Evolutionary conservation across 345 rosid genomes (phyloP).

Genomic region (Moringa oleifera): DNA sequence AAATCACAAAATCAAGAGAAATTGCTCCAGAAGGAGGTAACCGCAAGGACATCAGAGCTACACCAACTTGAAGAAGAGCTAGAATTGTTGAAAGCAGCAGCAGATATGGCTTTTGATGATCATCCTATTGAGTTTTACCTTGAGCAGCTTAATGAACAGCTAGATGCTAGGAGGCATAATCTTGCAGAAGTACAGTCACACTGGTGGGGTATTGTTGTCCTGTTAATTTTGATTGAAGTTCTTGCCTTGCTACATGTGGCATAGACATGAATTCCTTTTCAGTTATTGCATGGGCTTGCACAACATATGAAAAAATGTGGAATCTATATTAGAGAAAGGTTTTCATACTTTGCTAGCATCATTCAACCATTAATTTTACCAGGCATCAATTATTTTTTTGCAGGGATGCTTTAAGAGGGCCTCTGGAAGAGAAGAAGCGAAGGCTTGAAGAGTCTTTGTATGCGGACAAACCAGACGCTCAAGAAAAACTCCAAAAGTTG

Average conservation of each 20-base stretch:
- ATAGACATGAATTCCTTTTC: background rate
- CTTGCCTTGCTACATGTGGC: background rate
- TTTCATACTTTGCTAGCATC: background rate
- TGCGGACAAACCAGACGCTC: constrained; percentile 44
- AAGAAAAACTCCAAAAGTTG: constrained; percentile 47
- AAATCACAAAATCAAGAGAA: constrained; percentile 30
- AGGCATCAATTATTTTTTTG: constrained; percentile 4
- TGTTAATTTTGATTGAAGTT: constrained; percentile 5
- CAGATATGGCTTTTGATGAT: constrained; percentile 48
- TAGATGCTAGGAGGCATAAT: constrained; percentile 32
- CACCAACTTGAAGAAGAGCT: constrained; percentile 45
- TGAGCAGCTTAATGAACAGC: constrained; percentile 42
- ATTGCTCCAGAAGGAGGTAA: constrained; percentile 30
- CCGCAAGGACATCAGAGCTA: constrained; percentile 36
- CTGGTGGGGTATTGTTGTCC: constrained; percentile 37
- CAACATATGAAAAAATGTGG: too few relatives aligned
- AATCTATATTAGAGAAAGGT: too few relatives aligned
- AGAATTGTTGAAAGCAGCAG: constrained; percentile 45
- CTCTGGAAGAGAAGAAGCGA: constrained; percentile 56
- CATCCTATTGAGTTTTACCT: constrained; percentile 42
- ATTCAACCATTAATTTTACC: constrained; percentile 4
- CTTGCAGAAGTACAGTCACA: constrained; percentile 39
- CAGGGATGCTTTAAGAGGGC: constrained; percentile 49
- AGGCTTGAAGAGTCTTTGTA: constrained; percentile 50
- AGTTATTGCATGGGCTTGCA: background rate